Percentiles rank a stretch among this genome's conserved stretches.
Conservation (phyloP, 2,329 filamentous ascomycete species). For the Colletotrichum godetiae region DNA sequence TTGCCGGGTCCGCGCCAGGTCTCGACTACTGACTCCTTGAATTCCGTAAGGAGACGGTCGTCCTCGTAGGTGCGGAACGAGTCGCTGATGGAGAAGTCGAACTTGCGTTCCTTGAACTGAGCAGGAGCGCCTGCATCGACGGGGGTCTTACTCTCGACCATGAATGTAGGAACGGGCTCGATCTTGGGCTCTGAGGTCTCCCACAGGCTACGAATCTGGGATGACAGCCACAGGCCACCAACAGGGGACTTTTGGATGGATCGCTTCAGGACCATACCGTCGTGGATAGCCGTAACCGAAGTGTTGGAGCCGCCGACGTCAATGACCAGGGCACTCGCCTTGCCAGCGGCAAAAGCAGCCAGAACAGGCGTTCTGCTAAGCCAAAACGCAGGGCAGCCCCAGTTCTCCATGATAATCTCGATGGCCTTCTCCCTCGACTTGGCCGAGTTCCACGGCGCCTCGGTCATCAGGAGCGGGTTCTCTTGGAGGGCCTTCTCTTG, state of each 20-base stretch:
- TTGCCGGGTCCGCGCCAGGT: slow-evolving; percentile 86
- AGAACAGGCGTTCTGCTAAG: slow-evolving; percentile 89
- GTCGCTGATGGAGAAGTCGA: slow-evolving; percentile 68
- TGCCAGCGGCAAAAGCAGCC: slow-evolving; percentile 91
- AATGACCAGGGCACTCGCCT: slow-evolving; percentile 91
- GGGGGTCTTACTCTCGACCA: slow-evolving; percentile 86
- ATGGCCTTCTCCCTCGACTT: slow-evolving; percentile 95
- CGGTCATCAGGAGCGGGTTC: slow-evolving; percentile 91
- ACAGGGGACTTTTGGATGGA: slow-evolving; percentile 87
- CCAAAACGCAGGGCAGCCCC: slow-evolving; percentile 96
- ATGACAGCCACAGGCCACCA: slow-evolving; percentile 89
- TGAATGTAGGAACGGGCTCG: slow-evolving; percentile 84
- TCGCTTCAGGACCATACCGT: slow-evolving; percentile 93
- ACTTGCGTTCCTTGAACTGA: slow-evolving; percentile 80
- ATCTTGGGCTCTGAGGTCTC: slow-evolving; percentile 75
- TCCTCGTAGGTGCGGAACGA: slow-evolving; percentile 89
- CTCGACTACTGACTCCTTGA: slow-evolving; percentile 97
- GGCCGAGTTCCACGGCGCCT: slow-evolving; percentile 89
- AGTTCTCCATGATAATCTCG: slow-evolving; percentile 96
- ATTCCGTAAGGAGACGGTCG: slow-evolving; percentile 92
- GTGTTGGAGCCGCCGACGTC: slow-evolving; percentile 91
- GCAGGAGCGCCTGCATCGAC: slow-evolving; percentile 88
- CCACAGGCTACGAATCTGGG: slow-evolving; percentile 87
- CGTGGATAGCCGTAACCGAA: slow-evolving; percentile 90
- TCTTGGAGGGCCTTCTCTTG: slow-evolving; percentile 87